Evolutionary conservation across 768 basidiomycete genomes (phyloP).

Genomic region (Amanita rimosa): DNA sequence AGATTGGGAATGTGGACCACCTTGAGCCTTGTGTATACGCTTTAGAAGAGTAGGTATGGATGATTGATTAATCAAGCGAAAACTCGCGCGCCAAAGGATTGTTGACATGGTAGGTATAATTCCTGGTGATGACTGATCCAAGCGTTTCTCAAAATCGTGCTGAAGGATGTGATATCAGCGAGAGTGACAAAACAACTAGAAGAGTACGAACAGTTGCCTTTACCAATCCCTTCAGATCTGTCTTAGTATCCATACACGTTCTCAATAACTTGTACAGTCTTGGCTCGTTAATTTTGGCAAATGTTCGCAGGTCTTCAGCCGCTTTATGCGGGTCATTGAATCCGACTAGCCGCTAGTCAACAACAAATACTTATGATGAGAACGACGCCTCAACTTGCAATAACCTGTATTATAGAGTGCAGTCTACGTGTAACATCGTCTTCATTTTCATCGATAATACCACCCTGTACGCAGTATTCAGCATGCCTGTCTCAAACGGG

Average conservation of each 20-base stretch:
- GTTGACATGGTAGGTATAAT: conserved; percentile 56
- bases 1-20: conserved; percentile 23
- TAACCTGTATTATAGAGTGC: conserved; percentile 37
- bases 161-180: conserved; percentile 16
- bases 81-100: conserved; percentile 59
- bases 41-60: conserved; percentile 75
- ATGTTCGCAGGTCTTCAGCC: conserved; percentile 64
- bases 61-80: conserved; percentile 75
- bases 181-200: neutral
- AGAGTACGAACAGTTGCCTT: conserved; percentile 55
- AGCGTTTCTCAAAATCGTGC: conserved; percentile 69
- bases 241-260: conserved; percentile 73
- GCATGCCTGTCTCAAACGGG: neutral
- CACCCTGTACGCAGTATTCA: conserved; percentile 44
- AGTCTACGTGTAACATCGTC: conserved; percentile 47
- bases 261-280: conserved; percentile 79
- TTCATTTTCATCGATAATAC: conserved; percentile 79
- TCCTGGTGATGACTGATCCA: conserved; percentile 58
- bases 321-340: conserved; percentile 68
- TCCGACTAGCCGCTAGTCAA: conserved; percentile 21
- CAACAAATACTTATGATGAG: neutral
- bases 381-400: conserved; percentile 41
- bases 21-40: conserved; percentile 40
- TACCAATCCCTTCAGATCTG: conserved; percentile 68
- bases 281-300: conserved; percentile 81